Evolutionary conservation across 2,329 filamentous ascomycete species (phyloP).

Genomic region (Talaromyces sp.): DNA sequence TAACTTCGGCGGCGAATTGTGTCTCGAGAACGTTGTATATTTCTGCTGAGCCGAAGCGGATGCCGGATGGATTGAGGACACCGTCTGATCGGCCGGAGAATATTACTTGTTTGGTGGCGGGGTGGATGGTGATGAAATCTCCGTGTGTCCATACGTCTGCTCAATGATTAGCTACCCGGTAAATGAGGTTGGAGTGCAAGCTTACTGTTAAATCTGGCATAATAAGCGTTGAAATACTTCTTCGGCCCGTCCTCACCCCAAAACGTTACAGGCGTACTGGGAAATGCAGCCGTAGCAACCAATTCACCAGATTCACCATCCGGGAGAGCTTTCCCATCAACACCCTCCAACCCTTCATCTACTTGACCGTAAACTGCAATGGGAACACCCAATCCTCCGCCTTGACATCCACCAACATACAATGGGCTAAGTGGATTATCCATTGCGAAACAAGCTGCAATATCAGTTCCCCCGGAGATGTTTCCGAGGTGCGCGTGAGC

Average conservation of each 20-base stretch:
- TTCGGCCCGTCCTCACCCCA: conserved; percentile 56
- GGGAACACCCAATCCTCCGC: conserved; percentile 53
- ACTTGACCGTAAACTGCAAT: conserved; percentile 60
- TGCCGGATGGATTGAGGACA: conserved; percentile 74
- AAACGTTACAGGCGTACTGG: conserved; percentile 70
- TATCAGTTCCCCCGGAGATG: conserved; percentile 75
- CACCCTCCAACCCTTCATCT: conserved; percentile 48
- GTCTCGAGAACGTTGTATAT: conserved; percentile 68
- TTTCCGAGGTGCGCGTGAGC: conserved; percentile 65
- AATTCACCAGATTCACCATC: conserved; percentile 72
- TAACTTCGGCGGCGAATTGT: conserved; percentile 61
- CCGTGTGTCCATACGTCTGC: conserved; percentile 76
- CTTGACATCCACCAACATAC: conserved; percentile 58
- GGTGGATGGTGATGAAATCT: conserved; percentile 73
- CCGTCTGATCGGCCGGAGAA: conserved; percentile 57
- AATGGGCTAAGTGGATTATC: conserved; percentile 70
- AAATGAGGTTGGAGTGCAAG: background rate
- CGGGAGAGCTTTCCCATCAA: conserved; percentile 53
- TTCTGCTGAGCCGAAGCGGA: conserved; percentile 77
- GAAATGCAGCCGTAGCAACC: conserved; percentile 68
- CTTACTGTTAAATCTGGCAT: conserved; percentile 56
- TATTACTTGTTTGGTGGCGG: conserved; percentile 57
- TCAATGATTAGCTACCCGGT: background rate
- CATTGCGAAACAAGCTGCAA: conserved; percentile 47
- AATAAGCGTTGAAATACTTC: conserved; percentile 57